Evolutionary conservation across 2,329 filamentous ascomycete genomes (phyloP), one percentile per base, ranked within the genome.

Genomic region (Colletotrichum sp.): DNA sequence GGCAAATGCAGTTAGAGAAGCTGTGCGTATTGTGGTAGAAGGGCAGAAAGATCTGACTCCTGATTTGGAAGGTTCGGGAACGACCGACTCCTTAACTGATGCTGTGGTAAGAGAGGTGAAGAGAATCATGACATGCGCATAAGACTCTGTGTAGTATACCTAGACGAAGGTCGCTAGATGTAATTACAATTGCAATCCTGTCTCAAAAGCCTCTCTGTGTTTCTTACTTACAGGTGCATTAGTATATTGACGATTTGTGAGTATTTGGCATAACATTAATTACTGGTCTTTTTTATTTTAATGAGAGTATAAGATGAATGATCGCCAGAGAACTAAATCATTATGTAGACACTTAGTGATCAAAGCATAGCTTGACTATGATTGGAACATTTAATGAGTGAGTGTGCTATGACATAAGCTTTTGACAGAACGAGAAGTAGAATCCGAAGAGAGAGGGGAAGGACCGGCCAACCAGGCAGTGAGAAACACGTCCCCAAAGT

Each of bases 251-350:
- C 15, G 34, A 16, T 36, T 0, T 15, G 8, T 36, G 36, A 18
- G 15, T 18, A 18, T 39, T 0, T 39, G 15, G 5, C 15, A 39
- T 39, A 39, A 0, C 4, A 2, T 39, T 16, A 8, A 16, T 39
- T 39, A 0, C 36, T 39, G 15, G 15, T 1, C 36, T 2, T 39
- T 39, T 16, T 39, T 1, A 2, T 8, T 0, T 39, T 18, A 7
- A 39, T 16, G 36, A 39, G 36, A 16, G 15, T 8, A 39, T 16
- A 15, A 7, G 4, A 39, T 39, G 18, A 39, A 39, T 39, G 36
- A 39, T 39, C 4, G 36, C 36, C 8, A 5, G 36, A 39, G 36
- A 18, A 39, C 4, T 0, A 3, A 39, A 39, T 39, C 1, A 39
- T 39, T 18, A 18, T 7, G 36, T 39, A 39, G 36, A 39, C 18